Percentiles rank a stretch among this genome's conserved stretches.
These are phyloP conservation scores for Arabidopsis arenosa DNA, from an alignment of 345 rosid genomes.

Conservation along the genomic window DNA sequence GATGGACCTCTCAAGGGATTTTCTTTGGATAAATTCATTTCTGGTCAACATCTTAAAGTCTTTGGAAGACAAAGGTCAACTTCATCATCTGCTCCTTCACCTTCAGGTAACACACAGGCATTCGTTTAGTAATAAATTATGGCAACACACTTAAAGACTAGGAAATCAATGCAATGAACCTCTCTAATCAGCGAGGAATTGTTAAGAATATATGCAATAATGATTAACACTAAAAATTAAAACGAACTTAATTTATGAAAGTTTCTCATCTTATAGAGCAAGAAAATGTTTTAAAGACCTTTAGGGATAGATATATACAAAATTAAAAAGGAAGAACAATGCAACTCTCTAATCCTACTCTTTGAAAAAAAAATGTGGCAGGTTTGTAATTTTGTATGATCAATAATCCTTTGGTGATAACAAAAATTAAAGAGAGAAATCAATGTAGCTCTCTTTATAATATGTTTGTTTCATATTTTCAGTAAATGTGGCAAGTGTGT, in stretches of 20 bases:
- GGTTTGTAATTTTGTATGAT: background rate
- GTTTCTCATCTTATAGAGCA: background rate
- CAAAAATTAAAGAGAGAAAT: background rate
- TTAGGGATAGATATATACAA: background rate
- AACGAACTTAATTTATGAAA: background rate
- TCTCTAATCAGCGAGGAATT: background rate
- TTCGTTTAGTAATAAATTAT: background rate
- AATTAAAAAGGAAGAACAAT: background rate
- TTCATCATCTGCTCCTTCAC: constrained; percentile 51
- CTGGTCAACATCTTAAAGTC: constrained; percentile 89
- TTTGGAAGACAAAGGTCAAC: constrained; percentile 82
- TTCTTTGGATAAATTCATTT: constrained; percentile 82
- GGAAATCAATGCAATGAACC: background rate
- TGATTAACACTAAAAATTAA: background rate
- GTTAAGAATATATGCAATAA: background rate
- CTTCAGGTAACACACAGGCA: constrained; percentile 52
- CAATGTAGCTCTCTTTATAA: background rate
- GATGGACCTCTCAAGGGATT: constrained; percentile 82
- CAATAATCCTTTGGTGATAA: background rate
- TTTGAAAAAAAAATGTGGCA: background rate
- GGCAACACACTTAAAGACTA: background rate
- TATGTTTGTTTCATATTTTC: background rate
- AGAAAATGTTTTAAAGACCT: background rate
- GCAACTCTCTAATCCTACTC: background rate
- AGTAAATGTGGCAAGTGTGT: constrained; percentile 51